Percentiles rank a stretch among this genome's conserved stretches.
These are phyloP conservation scores for Leccinum pseudoinsigne DNA, from an alignment of 1,284 basidiomycete genomes.

Conservation along the genomic window DNA sequence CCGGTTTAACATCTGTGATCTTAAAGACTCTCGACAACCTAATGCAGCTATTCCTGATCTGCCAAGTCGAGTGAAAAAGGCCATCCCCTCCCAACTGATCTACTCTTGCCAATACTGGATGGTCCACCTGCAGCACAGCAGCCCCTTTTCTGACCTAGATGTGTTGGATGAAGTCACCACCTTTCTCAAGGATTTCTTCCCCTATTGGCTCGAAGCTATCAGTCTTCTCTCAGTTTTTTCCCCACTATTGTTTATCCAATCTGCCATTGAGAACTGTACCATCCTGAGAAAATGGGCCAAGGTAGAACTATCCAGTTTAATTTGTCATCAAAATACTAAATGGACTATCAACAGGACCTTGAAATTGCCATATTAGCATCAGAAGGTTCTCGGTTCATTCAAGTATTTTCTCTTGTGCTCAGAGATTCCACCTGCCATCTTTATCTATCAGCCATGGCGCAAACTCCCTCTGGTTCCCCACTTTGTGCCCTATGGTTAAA, in stretches of 20 bases:
- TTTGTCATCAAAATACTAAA: neutral
- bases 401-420: neutral
- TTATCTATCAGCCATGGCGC: constrained; percentile 4
- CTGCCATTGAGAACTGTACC: neutral
- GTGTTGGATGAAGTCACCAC: neutral
- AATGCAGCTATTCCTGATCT: too few relatives aligned
- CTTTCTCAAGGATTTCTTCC: neutral
- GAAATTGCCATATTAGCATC: neutral
- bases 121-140: neutral
- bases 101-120: neutral
- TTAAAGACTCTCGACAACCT: too few relatives aligned
- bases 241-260: neutral
- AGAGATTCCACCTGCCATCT: constrained; percentile 1
- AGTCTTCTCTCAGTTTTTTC: neutral
- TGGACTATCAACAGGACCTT: neutral
- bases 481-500: neutral
- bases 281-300: neutral
- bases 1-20: too few relatives aligned
- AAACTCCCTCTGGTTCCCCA: neutral
- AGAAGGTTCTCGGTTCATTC: neutral
- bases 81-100: neutral
- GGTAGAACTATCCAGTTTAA: neutral
- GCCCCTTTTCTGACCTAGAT: neutral
- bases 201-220: neutral
- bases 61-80: too few relatives aligned